phyloP scores from a whole-genome alignment of 305 asterid species.

The Striga hermonthica region DNA sequence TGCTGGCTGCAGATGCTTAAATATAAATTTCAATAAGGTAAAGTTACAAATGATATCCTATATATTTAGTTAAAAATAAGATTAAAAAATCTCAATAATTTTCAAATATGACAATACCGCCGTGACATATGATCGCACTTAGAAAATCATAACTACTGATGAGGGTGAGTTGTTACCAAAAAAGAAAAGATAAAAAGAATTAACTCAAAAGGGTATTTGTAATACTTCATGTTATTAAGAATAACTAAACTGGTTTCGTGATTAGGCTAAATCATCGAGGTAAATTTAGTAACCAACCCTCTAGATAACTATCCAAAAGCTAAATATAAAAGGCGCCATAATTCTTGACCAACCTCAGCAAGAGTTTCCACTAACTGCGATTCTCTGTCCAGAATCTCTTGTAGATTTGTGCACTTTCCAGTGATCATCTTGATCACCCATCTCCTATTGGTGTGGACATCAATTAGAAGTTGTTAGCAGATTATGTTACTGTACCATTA shows the following conservation, averaged over 20 bases:
- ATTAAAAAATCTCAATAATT: background rate
- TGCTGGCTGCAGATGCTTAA: too few species aligned
- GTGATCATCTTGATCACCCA: slow-evolving; percentile 92
- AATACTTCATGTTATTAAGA: too few species aligned
- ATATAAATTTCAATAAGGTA: background rate
- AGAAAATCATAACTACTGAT: background rate
- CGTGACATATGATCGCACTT: background rate
- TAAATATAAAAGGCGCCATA: slow-evolving; percentile 29
- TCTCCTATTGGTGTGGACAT: slow-evolving; percentile 57
- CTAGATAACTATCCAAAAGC: background rate
- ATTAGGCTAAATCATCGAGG: too few species aligned
- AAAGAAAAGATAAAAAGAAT: background rate
- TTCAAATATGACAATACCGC: background rate
- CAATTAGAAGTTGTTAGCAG: slow-evolving; percentile 7
- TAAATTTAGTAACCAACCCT: too few species aligned
- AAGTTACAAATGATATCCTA: background rate
- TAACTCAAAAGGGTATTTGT: background rate
- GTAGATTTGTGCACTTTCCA: slow-evolving; percentile 54
- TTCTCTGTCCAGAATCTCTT: slow-evolving; percentile 71
- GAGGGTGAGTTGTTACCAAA: background rate
- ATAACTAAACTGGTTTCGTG: too few species aligned
- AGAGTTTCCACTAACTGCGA: slow-evolving; percentile 66
- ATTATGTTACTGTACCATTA: too few species aligned
- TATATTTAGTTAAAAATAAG: background rate
- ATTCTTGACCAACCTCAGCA: slow-evolving; percentile 62